These are phyloP conservation scores for Cryphonectria radicalis DNA, from an alignment of 2,329 filamentous ascomycete genomes.

Conservation along the genomic window DNA sequence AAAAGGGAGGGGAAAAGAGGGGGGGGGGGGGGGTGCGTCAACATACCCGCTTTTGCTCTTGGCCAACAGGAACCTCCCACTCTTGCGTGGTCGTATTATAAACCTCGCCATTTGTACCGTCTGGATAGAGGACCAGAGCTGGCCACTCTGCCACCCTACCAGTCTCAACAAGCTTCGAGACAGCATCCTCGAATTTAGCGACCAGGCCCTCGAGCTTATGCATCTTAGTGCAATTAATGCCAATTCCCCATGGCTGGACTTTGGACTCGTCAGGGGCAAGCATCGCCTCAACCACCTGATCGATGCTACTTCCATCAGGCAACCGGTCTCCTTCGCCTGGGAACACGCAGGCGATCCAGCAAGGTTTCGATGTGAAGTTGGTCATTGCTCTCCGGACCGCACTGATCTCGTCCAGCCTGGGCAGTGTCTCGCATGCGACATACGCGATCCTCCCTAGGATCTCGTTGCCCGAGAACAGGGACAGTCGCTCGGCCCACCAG, in stretches of 20 bases:
- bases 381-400: conserved; percentile 56
- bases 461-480: conserved; percentile 50
- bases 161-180: conserved; percentile 43
- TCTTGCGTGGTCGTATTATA: conserved; percentile 67
- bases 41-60: conserved; percentile 33
- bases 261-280: conserved; percentile 36
- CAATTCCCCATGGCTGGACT: conserved; percentile 61
- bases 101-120: conserved; percentile 69
- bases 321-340: conserved; percentile 56
- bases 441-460: conserved; percentile 51
- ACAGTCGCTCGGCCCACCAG: conserved; percentile 63
- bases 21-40: neutral
- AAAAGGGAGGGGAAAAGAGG: neutral
- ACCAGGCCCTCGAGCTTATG: conserved; percentile 62
- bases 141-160: conserved; percentile 49
- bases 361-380: conserved; percentile 37
- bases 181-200: conserved; percentile 55
- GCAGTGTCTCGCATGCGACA: conserved; percentile 69
- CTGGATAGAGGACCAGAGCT: conserved; percentile 66
- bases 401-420: conserved; percentile 63
- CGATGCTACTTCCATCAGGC: conserved; percentile 59
- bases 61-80: conserved; percentile 55
- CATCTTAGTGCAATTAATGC: conserved; percentile 72
- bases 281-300: conserved; percentile 46
- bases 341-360: conserved; percentile 69